phyloP scores from a whole-genome alignment of 305 asterid genomes.

The Fraxinus angustifolia region DNA sequence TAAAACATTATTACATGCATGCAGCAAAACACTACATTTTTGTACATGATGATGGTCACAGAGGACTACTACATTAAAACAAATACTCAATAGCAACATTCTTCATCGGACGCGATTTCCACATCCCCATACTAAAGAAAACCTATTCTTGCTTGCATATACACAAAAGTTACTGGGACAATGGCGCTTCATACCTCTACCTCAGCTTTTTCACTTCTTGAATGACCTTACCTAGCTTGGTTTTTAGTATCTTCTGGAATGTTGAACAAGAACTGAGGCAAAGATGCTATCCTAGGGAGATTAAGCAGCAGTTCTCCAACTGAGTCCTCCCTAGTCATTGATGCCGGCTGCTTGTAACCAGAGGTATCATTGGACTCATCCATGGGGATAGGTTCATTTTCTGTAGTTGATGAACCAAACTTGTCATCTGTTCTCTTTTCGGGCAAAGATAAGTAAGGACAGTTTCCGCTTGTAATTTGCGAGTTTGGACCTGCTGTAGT shows the following conservation, averaged over 20 bases:
- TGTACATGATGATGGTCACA: not conserved
- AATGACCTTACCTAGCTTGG: constrained; percentile 40
- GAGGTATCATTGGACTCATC: constrained; percentile 25
- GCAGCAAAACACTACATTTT: not conserved
- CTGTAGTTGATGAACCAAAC: constrained; percentile 18
- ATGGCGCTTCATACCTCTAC: not conserved
- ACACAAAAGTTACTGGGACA: not conserved
- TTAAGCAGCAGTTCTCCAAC: constrained; percentile 58
- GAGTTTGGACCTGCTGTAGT: constrained; percentile 24
- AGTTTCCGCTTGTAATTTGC: constrained; percentile 27
- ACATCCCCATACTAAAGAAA: constrained; percentile 38
- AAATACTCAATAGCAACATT: constrained; percentile 18
- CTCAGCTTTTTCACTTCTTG: not conserved
- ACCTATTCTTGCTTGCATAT: constrained; percentile 21
- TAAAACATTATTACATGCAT: not conserved
- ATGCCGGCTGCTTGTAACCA: constrained; percentile 23
- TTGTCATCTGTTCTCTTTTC: constrained; percentile 25
- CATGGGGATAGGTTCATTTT: constrained; percentile 17
- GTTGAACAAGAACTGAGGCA: constrained; percentile 62
- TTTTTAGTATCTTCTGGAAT: constrained; percentile 44
- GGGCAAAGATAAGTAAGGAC: constrained; percentile 10
- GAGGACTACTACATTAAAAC: not conserved
- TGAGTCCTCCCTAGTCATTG: constrained; percentile 74
- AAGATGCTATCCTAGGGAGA: constrained; percentile 62
- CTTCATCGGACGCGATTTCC: constrained; percentile 61